Base-by-base conservation (phyloP, 108 stramenopile species). In the Cyclotella cryptica region DNA sequence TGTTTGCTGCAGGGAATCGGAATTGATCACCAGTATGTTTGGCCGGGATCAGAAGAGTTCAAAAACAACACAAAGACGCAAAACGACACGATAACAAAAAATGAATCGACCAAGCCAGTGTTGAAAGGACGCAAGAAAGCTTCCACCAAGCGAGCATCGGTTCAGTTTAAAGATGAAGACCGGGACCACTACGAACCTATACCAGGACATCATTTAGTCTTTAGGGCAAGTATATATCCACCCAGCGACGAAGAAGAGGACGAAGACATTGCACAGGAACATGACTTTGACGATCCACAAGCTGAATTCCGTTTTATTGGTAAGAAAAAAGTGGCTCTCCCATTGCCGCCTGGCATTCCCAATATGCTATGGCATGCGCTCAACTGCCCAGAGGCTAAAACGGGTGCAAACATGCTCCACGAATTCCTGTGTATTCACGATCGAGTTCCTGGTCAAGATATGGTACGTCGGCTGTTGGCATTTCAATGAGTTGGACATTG, bases 301-400 rank as follows among this genome's bases (percentile, higher is more conserved):
- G 19, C 55, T 13, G 61, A 44, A 65, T 45, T 43, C 24, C 42
- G 64, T 9, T 65, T 65, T 21, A 65, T 65, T 45, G 75, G 63
- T 17, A 72, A 52, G 12, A 82, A 60, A 47, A 71, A 53, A 57
- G 69, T 40, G 11, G 81, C 81, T 10, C 70, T 55, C n/a, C 73
- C 54, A 44, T 60, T 82, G 26, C 74, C 70, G 35, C 75, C 81
- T 14, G 74, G 74, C 19, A 63, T 76, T 72, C 70, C 81, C 11
- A 84, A 79, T 40, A 49, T 75, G 68, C 46, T 80, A 11, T 84
- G 83, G 83, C 74, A 78, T 40, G 83, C 74, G 17, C 74, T 84
- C 27, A 84, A 84, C 71, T 84, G 77, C n/a, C 68, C 83, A 3
- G 83, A 84, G 58, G 76, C 74, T 0, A 64, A 69, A 42, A 84